Evolutionary conservation across 345 rosid genomes (phyloP), one percentile per base, ranked within the genome.

Genomic region (Tarenaya hassleriana): DNA sequence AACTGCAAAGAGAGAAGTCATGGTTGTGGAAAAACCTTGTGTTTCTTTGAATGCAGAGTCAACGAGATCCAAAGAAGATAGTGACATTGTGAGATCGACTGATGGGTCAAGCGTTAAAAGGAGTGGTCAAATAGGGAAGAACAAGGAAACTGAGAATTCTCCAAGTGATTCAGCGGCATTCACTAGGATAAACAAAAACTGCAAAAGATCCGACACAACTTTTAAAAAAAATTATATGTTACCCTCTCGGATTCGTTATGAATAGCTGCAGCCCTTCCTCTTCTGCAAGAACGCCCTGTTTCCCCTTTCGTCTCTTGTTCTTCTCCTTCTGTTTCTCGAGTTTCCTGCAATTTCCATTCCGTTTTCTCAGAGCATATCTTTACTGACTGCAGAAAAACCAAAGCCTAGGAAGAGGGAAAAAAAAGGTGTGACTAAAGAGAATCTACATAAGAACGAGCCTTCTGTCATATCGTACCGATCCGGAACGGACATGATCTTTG

Each of bases 271-370:
- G 77, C 75, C 58, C 79, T 62, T 38, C 48, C 74, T 12, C 79
- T 53, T 32, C 77, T 71, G 12, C 57, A 68, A 16, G 79, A 69
- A 48, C 75, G 69, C 15, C 67, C 64, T 19, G 69, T 72, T 52
- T 75, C 73, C 20, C 58, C 63, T 59, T 66, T 66, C 2, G 68
- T 63, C 34, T 66, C 75, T 50, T 52, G 55, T 13, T 67, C 81
- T 54, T 74, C 76, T 59, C 77, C 76, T 63, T 48, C 74, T 20
- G 81, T 73, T 60, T 73, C 77, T 76, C 50, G 58, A n/a, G 62
- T 72, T 47, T 44, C 57, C 70, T 66, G 16, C n/a, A n/a, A n/a
- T n/a, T n/a, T n/a, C n/a, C n/a, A n/a, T n/a, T n/a, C n/a, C n/a
- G n/a, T n/a, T n/a, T n/a, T n/a, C n/a, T n/a, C n/a, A n/a, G n/a